Base-by-base conservation (phyloP, 768 basidiomycete genomes). In the Suillus ampliporus region DNA sequence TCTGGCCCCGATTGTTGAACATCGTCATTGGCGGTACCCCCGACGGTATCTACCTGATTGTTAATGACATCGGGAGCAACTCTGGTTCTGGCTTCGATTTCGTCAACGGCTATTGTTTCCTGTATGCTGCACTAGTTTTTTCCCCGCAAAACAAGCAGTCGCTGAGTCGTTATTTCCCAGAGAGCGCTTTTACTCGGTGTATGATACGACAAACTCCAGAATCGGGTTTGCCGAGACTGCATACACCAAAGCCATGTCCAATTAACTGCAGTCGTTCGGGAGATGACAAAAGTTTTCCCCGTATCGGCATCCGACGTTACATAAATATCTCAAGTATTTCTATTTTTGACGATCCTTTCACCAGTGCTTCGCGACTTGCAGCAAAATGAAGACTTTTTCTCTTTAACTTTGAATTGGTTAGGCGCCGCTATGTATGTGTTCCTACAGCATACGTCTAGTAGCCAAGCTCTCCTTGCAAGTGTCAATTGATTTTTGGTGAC, bases 111-210 rank as follows among this genome's bases (percentile, higher is more conserved):
- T 71, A 67, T 41, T 35, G 58, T 38, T 67, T 67, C 54, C 40
- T 71, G 68, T 67, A 57, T 23, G 67, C 19, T 21, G 10, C 4
- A 26, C 23, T 15, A 40, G 1, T 46, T 21, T 17, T 35, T 26
- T 10, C 14, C 46, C 26, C n/a, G n/a, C n/a, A n/a, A 23, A 46
- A 31, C 26, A 21, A 21, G 48, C 9, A 21, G 47, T 31, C 51
- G 35, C 37, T 37, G 57, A 37, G 15, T 26, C 31, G 44, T 43
- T 10, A n/a, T 6, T 54, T 43, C 21, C 17, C 19, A 38, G 57
- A 13, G 21, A 80, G 67, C 69, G 79, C 23, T 79, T 73, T 72
- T 80, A 76, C 67, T 64, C 70, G 35, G 71, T 76, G 11, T 79
- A 65, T 64, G 79, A 80, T 61, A 65, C 71, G 15, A 68, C 65